A percentile compares a stretch with the other conserved stretches of the same genome.
Evolutionary conservation across 2,329 filamentous ascomycete genomes (phyloP).

Genomic region (Nannizziopsis arthrosporioides): DNA sequence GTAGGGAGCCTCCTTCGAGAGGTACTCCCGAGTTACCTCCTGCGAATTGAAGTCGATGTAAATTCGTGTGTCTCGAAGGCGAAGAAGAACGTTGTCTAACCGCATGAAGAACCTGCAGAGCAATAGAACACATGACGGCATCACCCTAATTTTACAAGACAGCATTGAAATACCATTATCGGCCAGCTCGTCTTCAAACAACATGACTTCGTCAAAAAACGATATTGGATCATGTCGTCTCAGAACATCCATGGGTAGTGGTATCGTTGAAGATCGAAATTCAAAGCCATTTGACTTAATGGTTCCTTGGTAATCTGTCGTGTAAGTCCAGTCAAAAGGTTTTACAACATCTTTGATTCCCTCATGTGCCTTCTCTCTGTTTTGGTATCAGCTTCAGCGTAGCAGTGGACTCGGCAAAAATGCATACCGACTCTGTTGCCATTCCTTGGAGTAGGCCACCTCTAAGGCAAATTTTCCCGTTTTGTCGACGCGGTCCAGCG

Average conservation of each 20-base stretch:
- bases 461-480: slow-evolving; percentile 82
- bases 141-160: slow-evolving; percentile 83
- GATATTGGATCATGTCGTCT: slow-evolving; percentile 84
- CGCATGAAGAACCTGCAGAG: slow-evolving; percentile 84
- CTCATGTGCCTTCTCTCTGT: slow-evolving; percentile 63
- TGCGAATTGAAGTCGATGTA: slow-evolving; percentile 78
- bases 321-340: slow-evolving; percentile 98
- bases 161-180: slow-evolving; percentile 91
- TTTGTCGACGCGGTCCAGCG: slow-evolving; percentile 86
- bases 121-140: slow-evolving; percentile 76
- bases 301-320: slow-evolving; percentile 72
- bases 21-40: slow-evolving; percentile 78
- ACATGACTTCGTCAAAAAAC: slow-evolving; percentile 90
- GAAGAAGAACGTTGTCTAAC: slow-evolving; percentile 76
- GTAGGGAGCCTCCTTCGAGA: slow-evolving; percentile 72
- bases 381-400: not conserved
- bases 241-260: slow-evolving; percentile 75
- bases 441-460: slow-evolving; percentile 83
- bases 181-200: slow-evolving; percentile 95
- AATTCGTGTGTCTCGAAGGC: slow-evolving; percentile 78
- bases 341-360: slow-evolving; percentile 89
- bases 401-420: slow-evolving; percentile 32
- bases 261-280: slow-evolving; percentile 37
- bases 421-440: slow-evolving; percentile 55
- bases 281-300: slow-evolving; percentile 21